Evolutionary conservation across 768 basidiomycete genomes (phyloP), one percentile per base, ranked within the genome.

Genomic region (Phlebiopsis flavidoalba): DNA sequence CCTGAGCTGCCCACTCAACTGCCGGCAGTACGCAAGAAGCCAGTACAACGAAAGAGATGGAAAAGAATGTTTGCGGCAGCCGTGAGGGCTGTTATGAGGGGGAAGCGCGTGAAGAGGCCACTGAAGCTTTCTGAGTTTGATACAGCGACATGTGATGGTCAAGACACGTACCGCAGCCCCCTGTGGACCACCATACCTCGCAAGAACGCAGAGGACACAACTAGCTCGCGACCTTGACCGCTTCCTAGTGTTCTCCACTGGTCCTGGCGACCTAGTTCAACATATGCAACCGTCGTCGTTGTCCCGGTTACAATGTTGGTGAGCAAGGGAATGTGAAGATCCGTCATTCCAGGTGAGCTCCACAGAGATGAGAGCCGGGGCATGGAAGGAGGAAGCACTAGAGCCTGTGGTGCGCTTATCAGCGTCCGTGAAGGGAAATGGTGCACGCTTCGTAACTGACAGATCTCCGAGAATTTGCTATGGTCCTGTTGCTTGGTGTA

Each of bases 211-310:
- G 82, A 77, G 33, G 80, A 67, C 8, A 94, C 83, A 63, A 81
- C 87, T 3, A 94, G 66, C 70, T 94, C 92, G 57, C 87, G 84
- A 15, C 84, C 88, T 72, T 87, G 76, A 2, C 90, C 91, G 14
- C 71, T 75, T 6, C 90, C 90, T 21, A 93, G 52, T 31, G 75
- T 80, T 70, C 73, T 85, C 92, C 92, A 94, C 35, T 76, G 75
- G 69, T 94, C 92, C 12, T 73, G 77, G 47, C 92, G 83, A 4
- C 92, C 92, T 47, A 94, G 69, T 66, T 89, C 82, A n/a, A 93
- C 76, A 53, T 71, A 73, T n/a, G 87, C 91, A 52, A 74, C 66
- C 14, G 88, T 69, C 12, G 73, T 73, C 14, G 82, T 75, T 26
- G 77, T 77, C 2, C 77, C 77, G 5, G 82, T 69, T 22, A 78